Evolutionary conservation across 345 rosid species (phyloP).

Genomic region (Camelina laxa): DNA sequence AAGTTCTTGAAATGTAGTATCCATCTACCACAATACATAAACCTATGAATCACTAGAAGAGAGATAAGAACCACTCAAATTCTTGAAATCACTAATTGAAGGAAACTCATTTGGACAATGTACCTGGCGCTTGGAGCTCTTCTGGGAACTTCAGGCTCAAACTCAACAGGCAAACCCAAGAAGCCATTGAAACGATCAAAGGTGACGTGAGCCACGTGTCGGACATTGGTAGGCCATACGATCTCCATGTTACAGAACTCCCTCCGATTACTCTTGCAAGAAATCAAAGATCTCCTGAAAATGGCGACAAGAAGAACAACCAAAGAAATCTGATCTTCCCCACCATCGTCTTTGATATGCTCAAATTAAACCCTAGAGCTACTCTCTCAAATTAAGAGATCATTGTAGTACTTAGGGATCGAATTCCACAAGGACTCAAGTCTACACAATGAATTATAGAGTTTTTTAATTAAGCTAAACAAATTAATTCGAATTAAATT

Average conservation of each 20-base stretch:
- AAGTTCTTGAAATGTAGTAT: too few species aligned
- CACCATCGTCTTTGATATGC: slow-evolving; percentile 15
- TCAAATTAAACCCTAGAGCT: too few species aligned
- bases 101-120: slow-evolving; percentile 28
- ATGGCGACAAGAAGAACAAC: slow-evolving; percentile 69
- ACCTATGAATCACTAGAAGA: not conserved
- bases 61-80: not conserved
- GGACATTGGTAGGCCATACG: slow-evolving; percentile 78
- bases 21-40: not conserved
- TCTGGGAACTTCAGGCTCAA: slow-evolving; percentile 84
- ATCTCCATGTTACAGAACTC: slow-evolving; percentile 81
- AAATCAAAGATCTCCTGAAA: slow-evolving; percentile 73
- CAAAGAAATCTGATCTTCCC: slow-evolving; percentile 71
- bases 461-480: too few species aligned
- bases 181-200: slow-evolving; percentile 95
- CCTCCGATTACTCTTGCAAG: slow-evolving; percentile 64
- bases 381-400: too few species aligned
- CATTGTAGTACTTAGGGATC: too few species aligned
- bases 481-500: too few species aligned
- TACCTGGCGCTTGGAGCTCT: slow-evolving; percentile 94
- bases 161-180: slow-evolving; percentile 87
- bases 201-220: slow-evolving; percentile 92
- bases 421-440: too few species aligned
- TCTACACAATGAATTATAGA: too few species aligned
- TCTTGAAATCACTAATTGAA: not conserved